Evolutionary conservation across 345 rosid genomes (phyloP).

Genomic region (Toxicodendron radicans): DNA sequence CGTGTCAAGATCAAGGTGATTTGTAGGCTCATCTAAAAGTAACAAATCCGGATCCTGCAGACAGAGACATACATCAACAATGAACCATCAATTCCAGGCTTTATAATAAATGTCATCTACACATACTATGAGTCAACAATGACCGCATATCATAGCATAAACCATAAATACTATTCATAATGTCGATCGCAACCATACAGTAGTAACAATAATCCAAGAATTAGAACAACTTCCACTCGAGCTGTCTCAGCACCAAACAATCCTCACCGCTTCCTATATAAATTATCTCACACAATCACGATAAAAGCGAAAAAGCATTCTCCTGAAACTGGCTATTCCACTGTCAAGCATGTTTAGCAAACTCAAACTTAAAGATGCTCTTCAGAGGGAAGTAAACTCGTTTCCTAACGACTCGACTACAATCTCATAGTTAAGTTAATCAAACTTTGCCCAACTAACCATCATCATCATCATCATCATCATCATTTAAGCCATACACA

Average conservation of each 20-base stretch:
- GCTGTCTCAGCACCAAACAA: too few relatives aligned
- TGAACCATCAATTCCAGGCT: neutral
- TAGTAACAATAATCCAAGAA: neutral
- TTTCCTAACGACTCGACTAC: neutral
- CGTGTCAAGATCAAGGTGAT: conserved; percentile 94
- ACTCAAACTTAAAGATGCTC: too few relatives aligned
- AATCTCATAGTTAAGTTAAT: neutral
- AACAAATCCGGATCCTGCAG: conserved; percentile 89
- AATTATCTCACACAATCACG: too few relatives aligned
- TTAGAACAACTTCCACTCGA: too few relatives aligned
- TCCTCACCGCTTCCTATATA: too few relatives aligned
- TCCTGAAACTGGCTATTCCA: neutral
- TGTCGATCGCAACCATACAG: neutral
- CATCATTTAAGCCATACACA: too few relatives aligned
- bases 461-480: too few relatives aligned
- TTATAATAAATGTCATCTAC: neutral
- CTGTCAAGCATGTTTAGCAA: neutral
- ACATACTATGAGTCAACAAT: conserved; percentile 2
- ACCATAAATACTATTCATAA: neutral
- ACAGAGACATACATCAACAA: conserved; percentile 14
- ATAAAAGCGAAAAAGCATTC: neutral
- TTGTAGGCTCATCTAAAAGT: conserved; percentile 94
- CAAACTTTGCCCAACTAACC: too few relatives aligned
- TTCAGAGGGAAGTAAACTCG: too few relatives aligned
- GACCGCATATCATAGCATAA: neutral